Evolutionary conservation across 176 grass and related monocot species (phyloP).

Genomic region (Oryza nivara): DNA sequence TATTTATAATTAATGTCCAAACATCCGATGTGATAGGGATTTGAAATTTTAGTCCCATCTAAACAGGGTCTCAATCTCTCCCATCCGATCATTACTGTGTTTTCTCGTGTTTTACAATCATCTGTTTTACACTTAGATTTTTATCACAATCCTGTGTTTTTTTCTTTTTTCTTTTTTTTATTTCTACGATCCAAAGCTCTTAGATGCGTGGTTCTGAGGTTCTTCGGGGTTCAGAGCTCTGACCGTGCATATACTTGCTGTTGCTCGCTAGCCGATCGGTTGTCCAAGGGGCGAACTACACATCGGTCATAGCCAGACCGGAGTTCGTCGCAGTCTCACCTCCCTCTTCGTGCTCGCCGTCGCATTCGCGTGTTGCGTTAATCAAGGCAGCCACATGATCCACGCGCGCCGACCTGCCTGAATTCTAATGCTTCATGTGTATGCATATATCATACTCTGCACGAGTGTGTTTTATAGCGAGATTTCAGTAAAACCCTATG

Average conservation of each 20-base stretch:
- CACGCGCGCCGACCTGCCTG: not conserved
- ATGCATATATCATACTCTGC: not conserved
- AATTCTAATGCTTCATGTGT: slow-evolving; percentile 12
- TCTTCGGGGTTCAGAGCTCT: not conserved
- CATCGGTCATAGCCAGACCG: not conserved
- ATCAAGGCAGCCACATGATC: not conserved
- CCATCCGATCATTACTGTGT: no score
- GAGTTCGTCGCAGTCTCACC: not conserved
- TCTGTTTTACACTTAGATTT: no score
- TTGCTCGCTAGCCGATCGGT: slow-evolving; percentile 19
- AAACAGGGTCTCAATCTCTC: no score
- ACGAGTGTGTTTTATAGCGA: not conserved
- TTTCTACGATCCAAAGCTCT: no score
- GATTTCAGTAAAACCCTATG: not conserved
- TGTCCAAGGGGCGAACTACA: slow-evolving; percentile 1
- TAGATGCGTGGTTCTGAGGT: not conserved
- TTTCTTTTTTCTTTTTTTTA: no score
- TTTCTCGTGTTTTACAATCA: no score
- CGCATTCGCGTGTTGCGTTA: not conserved
- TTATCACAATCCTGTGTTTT: no score
- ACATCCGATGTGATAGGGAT: no score
- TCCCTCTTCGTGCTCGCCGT: not conserved
- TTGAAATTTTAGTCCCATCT: no score
- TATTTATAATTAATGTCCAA: no score
- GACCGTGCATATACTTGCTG: not conserved